Percentiles rank a stretch among this genome's conserved stretches.
These are phyloP conservation scores for Bauhinia variegata DNA, from an alignment of 306 rosid genomes.

Conservation along the genomic window DNA sequence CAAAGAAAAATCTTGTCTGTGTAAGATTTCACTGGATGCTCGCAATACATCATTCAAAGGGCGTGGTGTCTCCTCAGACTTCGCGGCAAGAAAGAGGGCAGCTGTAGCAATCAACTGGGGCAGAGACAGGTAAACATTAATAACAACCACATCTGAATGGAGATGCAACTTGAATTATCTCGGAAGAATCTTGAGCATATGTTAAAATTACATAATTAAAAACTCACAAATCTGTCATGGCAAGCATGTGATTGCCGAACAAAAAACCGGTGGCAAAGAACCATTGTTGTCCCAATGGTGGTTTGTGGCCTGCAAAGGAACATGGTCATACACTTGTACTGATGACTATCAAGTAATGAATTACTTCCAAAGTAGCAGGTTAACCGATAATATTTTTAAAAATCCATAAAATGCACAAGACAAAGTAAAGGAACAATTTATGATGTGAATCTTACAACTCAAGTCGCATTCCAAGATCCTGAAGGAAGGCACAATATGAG, in stretches of 20 bases:
- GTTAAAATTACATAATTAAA: conserved; percentile 17
- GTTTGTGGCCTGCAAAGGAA: conserved; percentile 85
- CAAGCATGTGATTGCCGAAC: conserved; percentile 90
- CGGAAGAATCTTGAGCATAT: conserved; percentile 7
- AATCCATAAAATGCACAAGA: conserved; percentile 1
- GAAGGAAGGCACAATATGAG: conserved; percentile 92
- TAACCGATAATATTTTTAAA: background rate
- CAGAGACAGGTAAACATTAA: conserved; percentile 31
- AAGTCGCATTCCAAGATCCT: conserved; percentile 84
- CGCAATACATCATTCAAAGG: conserved; percentile 78
- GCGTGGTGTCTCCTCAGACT: conserved; percentile 90
- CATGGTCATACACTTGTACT: conserved; percentile 28
- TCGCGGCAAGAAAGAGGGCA: conserved; percentile 87
- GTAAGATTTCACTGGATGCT: conserved; percentile 74
- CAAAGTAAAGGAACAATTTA: background rate
- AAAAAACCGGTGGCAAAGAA: conserved; percentile 96
- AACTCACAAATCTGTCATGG: conserved; percentile 96
- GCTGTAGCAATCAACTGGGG: conserved; percentile 95
- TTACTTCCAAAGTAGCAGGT: conserved; percentile 1
- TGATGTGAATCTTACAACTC: conserved; percentile 68
- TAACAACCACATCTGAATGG: background rate
- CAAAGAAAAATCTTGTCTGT: conserved; percentile 74
- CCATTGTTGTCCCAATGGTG: conserved; percentile 94
- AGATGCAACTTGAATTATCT: conserved; percentile 16
- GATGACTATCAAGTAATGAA: background rate